Percentiles rank a stretch among this genome's conserved stretches.
Evolutionary conservation across 768 basidiomycete genomes (phyloP).

Genomic region (Leccinum arenicola): DNA sequence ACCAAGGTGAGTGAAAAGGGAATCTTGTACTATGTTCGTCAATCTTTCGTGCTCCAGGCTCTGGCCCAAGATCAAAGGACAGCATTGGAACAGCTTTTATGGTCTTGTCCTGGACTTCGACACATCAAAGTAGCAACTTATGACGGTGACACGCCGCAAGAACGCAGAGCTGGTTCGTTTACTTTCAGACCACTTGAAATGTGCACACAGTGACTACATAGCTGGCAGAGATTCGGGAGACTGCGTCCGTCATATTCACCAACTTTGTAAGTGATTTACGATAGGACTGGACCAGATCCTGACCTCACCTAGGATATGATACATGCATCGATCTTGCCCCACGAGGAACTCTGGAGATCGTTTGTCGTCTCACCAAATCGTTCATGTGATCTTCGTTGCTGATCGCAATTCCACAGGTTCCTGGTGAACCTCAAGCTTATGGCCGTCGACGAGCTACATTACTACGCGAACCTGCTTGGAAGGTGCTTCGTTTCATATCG

Average conservation of each 20-base stretch:
- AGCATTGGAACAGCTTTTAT: slow-evolving; percentile 66
- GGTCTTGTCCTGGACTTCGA: slow-evolving; percentile 57
- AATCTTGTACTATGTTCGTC: neutral
- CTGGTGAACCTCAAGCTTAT: slow-evolving; percentile 73
- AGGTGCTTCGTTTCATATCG: slow-evolving; percentile 43
- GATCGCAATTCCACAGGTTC: slow-evolving; percentile 46
- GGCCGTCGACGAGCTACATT: slow-evolving; percentile 85
- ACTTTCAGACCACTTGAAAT: neutral
- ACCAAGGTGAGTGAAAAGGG: slow-evolving; percentile 57
- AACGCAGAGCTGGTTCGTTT: slow-evolving; percentile 54
- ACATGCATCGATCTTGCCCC: slow-evolving; percentile 79
- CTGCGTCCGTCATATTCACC: slow-evolving; percentile 79
- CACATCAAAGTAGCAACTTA: slow-evolving; percentile 71
- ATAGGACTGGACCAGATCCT: neutral
- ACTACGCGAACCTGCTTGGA: slow-evolving; percentile 78
- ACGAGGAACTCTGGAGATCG: slow-evolving; percentile 83
- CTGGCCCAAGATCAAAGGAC: slow-evolving; percentile 84
- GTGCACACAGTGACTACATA: neutral
- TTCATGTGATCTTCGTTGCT: neutral
- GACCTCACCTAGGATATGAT: slow-evolving; percentile 63
- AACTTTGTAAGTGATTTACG: slow-evolving; percentile 64
- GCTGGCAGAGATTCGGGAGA: slow-evolving; percentile 60
- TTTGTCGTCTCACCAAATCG: slow-evolving; percentile 21
- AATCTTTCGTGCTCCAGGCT: slow-evolving; percentile 46
- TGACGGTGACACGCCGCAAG: slow-evolving; percentile 84